phyloP scores from a whole-genome alignment of 139 green algal genomes.

The Volvox reticuliferus region DNA sequence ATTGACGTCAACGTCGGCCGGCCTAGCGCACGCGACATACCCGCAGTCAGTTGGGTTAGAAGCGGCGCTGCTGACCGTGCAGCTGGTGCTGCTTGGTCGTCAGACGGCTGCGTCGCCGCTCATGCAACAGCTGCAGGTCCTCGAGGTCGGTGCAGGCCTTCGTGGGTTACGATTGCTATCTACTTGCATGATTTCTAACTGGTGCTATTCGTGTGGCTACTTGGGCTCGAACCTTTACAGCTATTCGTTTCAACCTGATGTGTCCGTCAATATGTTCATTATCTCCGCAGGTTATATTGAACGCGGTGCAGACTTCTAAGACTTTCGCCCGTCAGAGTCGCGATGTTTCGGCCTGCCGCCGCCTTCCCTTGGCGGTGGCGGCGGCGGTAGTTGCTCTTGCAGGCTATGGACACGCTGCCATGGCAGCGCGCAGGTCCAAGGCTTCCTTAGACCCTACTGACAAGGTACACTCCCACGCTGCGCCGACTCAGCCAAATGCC shows the following conservation, averaged over 20 bases:
- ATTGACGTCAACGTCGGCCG: background rate
- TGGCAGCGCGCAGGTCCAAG: background rate
- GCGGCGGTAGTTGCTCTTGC: conserved; percentile 13
- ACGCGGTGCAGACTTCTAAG: conserved; percentile 3
- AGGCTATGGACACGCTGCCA: conserved; percentile 5
- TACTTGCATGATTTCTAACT: no score
- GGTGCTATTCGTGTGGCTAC: no score
- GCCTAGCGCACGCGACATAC: conserved; percentile 55
- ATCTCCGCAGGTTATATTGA: background rate
- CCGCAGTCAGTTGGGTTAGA: conserved; percentile 72
- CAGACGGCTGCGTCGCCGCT: conserved; percentile 61
- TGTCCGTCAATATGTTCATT: background rate
- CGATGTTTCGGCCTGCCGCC: background rate
- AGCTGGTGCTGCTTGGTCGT: conserved; percentile 74
- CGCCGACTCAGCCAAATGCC: background rate
- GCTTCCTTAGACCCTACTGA: conserved; percentile 13
- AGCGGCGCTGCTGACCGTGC: conserved; percentile 68
- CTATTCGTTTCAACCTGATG: no score
- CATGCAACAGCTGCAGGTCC: conserved; percentile 65
- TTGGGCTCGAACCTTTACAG: no score
- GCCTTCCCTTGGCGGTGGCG: conserved; percentile 32
- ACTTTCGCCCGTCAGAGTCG: conserved; percentile 43
- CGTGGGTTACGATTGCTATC: background rate
- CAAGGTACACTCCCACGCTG: background rate
- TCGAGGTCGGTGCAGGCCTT: conserved; percentile 56